A percentile compares a stretch with the other conserved stretches of the same genome.
Evolutionary conservation across 148 eudicot genomes (phyloP).

Genomic region (Talinum fruticosum): DNA sequence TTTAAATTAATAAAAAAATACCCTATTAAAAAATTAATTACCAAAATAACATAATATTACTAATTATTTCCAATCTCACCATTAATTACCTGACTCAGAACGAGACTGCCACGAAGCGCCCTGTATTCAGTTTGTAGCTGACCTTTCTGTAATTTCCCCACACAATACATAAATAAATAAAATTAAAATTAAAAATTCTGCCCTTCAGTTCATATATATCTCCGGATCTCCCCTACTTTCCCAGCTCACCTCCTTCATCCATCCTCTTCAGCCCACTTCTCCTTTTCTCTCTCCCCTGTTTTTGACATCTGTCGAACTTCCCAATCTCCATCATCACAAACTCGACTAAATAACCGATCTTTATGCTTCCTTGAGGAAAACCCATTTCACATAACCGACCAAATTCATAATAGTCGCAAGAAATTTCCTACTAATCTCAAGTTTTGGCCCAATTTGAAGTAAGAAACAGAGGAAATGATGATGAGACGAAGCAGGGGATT

Average conservation of each 20-base stretch:
- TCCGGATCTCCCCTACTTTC: background rate
- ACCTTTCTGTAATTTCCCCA: background rate
- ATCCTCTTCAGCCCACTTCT: background rate
- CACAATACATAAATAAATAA: background rate
- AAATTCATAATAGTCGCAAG: background rate
- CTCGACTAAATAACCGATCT: background rate
- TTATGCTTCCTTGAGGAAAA: background rate
- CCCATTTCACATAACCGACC: conserved; percentile 6
- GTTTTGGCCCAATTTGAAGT: background rate
- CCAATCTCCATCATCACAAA: background rate
- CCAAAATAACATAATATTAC: background rate
- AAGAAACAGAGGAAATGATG: background rate
- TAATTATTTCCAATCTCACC: background rate
- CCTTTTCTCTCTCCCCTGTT: conserved; percentile 4
- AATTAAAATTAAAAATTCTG: background rate
- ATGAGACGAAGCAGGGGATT: conserved; percentile 40
- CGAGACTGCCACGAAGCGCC: background rate
- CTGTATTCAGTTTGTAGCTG: background rate
- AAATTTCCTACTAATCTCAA: background rate
- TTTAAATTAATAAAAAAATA: background rate
- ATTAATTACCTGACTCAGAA: background rate
- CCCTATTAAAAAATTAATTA: background rate
- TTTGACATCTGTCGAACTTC: background rate
- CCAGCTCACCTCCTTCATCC: background rate
- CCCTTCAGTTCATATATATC: background rate